Base-by-base conservation (phyloP, 2,329 filamentous ascomycete species). In the Parafenestella ontariensis region DNA sequence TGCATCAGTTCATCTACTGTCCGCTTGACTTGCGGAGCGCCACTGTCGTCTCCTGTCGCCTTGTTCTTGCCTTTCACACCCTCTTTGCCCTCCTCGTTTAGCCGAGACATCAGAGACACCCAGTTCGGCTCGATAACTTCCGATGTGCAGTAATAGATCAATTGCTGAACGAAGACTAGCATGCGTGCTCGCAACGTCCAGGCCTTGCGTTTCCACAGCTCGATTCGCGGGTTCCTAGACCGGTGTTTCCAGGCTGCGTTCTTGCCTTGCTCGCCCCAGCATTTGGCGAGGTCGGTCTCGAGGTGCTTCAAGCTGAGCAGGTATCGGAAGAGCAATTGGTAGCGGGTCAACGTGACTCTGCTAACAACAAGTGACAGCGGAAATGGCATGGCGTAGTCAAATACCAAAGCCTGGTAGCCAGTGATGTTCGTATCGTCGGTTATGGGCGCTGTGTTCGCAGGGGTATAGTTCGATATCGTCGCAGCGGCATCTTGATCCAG, bases 1-100 rank as follows among this genome's bases (percentile, higher is more conserved):
- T 98, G 92, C 95, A 99, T 99, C 71, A 99, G 79, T 78, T 98
- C 92, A 70, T 99, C 95, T 1, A 99, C 95, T 0, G 95, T 99
- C 33, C 92, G 76, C 65, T 86, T 87, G n/a, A 82, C 82, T 52
- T 83, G 66, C 3, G 64, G 59, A 0, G 78, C 58, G 71, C 78
- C 50, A 69, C 70, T 52, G 4, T 58, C 65, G 72, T 76, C 36
- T 67, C 64, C 66, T 13, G 45, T 59, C 28, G 49, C 54, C 36
- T 53, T 65, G 72, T 52, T 75, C 70, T 58, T 73, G 72, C 11
- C 81, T 79, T 51, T 86, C 5, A 34, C 48, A 5, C 69, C 84
- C 56, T 83, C 83, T 9, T 81, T 80, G 8, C 85, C 79, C 7
- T 83, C 81, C 36, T 76, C 70, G 11, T 88, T 89, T 5, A 98